Evolutionary conservation across 2,329 filamentous ascomycete species (phyloP).

Genomic region (Ceratocystis smalleyi): DNA sequence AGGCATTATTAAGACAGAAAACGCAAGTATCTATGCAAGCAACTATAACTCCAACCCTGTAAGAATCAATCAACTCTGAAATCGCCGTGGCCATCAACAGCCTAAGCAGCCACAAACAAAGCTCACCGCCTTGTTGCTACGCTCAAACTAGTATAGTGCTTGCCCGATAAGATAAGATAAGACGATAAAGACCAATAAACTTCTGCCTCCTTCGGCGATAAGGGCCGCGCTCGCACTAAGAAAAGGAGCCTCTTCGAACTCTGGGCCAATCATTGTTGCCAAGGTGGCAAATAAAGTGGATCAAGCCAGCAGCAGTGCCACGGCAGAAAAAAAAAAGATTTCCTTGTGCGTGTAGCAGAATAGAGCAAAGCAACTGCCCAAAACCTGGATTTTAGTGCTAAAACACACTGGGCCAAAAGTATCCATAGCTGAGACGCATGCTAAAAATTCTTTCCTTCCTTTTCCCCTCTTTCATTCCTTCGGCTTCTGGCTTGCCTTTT

Average conservation of each 20-base stretch:
- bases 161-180: conserved; percentile 9
- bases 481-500: conserved; percentile 2
- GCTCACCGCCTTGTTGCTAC: conserved; percentile 3
- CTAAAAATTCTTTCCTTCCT: conserved; percentile 14
- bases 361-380: not conserved
- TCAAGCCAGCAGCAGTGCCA: not conserved
- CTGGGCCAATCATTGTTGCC: not conserved
- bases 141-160: not conserved
- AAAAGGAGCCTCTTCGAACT: not conserved
- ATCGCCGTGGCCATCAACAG: not conserved
- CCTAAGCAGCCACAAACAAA: not conserved
- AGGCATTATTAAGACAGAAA: not conserved
- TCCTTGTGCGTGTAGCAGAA: not conserved
- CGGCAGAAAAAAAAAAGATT: conserved; percentile 30
- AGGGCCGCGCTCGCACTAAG: not conserved
- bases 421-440: not conserved
- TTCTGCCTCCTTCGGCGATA: not conserved
- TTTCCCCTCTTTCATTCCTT: conserved; percentile 18
- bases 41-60: not conserved
- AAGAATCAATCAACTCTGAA: not conserved
- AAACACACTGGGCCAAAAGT: conserved; percentile 8
- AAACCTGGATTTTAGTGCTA: not conserved
- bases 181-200: not conserved
- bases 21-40: not conserved
- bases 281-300: not conserved